Evolutionary conservation across 2,329 filamentous ascomycete species (phyloP).

Genomic region (Trichoderma sp.): DNA sequence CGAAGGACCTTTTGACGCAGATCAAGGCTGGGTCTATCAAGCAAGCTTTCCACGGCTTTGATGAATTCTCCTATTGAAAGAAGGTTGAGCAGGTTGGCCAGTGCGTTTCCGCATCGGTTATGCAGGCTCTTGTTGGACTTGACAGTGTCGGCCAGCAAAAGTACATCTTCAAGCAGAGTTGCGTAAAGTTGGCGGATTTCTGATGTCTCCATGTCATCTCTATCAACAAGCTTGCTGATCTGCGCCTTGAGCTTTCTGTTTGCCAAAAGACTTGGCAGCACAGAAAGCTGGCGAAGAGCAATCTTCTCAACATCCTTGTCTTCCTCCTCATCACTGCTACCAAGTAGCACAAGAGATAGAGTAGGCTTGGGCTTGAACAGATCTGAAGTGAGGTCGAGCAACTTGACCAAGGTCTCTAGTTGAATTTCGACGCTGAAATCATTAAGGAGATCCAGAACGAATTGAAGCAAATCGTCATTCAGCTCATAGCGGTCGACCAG

Average conservation of each 20-base stretch:
- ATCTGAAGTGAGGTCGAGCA: slow-evolving; percentile 75
- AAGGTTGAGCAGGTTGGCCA: slow-evolving; percentile 80
- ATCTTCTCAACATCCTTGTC: slow-evolving; percentile 55
- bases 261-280: slow-evolving; percentile 61
- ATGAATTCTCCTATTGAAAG: slow-evolving; percentile 88
- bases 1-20: slow-evolving; percentile 78
- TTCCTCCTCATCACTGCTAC: slow-evolving; percentile 53
- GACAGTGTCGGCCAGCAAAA: slow-evolving; percentile 68
- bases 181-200: slow-evolving; percentile 72
- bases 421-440: slow-evolving; percentile 76
- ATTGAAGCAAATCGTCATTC: slow-evolving; percentile 73
- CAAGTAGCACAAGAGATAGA: slow-evolving; percentile 73
- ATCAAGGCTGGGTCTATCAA: slow-evolving; percentile 74
- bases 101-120: slow-evolving; percentile 66
- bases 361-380: slow-evolving; percentile 74
- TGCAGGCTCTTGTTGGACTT: slow-evolving; percentile 61
- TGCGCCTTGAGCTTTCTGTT: slow-evolving; percentile 61
- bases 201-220: slow-evolving; percentile 67
- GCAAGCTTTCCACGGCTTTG: slow-evolving; percentile 79
- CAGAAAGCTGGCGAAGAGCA: slow-evolving; percentile 58
- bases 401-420: slow-evolving; percentile 75
- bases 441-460: slow-evolving; percentile 74
- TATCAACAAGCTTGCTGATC: slow-evolving; percentile 60
- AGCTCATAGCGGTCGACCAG: slow-evolving; percentile 85
- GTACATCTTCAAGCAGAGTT: slow-evolving; percentile 65